Evolutionary conservation across 2,329 filamentous ascomycete genomes (phyloP).

Genomic region (Orbilia ellipsospora): DNA sequence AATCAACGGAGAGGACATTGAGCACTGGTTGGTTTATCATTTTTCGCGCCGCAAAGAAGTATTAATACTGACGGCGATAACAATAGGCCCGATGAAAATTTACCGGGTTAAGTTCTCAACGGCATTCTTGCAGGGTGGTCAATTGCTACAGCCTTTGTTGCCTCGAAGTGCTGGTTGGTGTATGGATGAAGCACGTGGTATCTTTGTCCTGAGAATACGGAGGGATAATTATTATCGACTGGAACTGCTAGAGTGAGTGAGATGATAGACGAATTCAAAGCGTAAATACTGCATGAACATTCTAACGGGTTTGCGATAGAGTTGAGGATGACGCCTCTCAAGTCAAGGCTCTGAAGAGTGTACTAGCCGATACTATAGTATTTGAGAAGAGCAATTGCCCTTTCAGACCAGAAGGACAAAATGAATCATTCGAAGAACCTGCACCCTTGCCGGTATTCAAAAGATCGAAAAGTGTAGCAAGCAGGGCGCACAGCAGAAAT

Average conservation of each 20-base stretch:
- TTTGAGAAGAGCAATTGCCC: slow-evolving; percentile 53
- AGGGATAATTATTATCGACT: slow-evolving; percentile 51
- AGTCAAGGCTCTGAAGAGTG: slow-evolving; percentile 35
- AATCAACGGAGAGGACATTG: slow-evolving; percentile 40
- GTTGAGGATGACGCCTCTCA: slow-evolving; percentile 40
- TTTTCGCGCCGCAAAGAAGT: not conserved
- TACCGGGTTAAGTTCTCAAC: slow-evolving; percentile 51
- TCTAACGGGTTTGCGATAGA: not conserved
- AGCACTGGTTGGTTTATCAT: slow-evolving; percentile 48
- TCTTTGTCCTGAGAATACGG: slow-evolving; percentile 48
- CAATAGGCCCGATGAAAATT: slow-evolving; percentile 51
- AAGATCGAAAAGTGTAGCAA: slow-evolving; percentile 42
- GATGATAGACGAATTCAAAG: not conserved
- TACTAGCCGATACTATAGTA: slow-evolving; percentile 45
- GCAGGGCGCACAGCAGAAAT: slow-evolving; percentile 6
- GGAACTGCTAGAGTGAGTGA: slow-evolving; percentile 47
- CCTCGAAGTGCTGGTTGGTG: slow-evolving; percentile 52
- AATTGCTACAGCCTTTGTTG: slow-evolving; percentile 41
- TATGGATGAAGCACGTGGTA: slow-evolving; percentile 46
- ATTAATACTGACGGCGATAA: not conserved
- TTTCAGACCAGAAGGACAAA: slow-evolving; percentile 33
- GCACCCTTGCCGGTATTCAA: slow-evolving; percentile 48
- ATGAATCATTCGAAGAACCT: slow-evolving; percentile 34
- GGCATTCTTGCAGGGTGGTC: slow-evolving; percentile 45
- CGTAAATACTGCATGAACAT: no score